Base-by-base conservation (phyloP, 805 yeast genomes). In the Metschnikowia amazonensis region DNA sequence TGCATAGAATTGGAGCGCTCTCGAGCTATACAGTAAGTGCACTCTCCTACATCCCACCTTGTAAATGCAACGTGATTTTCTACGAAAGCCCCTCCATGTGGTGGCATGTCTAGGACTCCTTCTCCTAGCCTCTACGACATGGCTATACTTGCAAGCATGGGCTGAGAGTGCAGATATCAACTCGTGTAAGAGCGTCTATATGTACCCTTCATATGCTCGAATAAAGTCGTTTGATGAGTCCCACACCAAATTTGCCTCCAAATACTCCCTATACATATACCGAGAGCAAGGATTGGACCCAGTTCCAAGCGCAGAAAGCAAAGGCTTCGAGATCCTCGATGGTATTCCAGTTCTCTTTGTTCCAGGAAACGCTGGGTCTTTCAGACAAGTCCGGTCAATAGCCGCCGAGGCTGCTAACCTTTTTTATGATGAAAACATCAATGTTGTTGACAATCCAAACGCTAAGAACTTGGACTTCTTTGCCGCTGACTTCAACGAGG, bases 301-400 rank as follows among this genome's bases (percentile, higher is more conserved):
- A 3, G 60, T 74, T 4, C 92, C 96, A 0, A 53, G 59, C 14
- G 60, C 59, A 58, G 48, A 63, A 49, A 48, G 57, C 30, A 60
- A 65, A 58, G 52, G 65, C 47, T 44, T 61, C 23, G 42, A 48
- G 13, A 33, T 64, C 18, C 66, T 75, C 25, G 74, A 71, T 44
- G 98, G 98, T 0, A 76, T 86, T 1, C 99, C 99, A 0, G 89
- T 89, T 1, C 67, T 94, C 13, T 94, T 94, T 63, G 85, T 95
- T 33, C 99, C 99, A 0, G 99, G 99, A 0, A 94, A 95, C 60
- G 99, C 99, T 0, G 99, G 99, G 1, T 84, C 95, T 46, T 89
- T 80, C 63, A 79, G 81, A 52, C 99, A 94, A 64, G 95, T 80
- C 8, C 72, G 99, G 43, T 87, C 97, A 1, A 77, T 92, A n/a